Base-by-base conservation (phyloP, 108 stramenopile species). In the Craspedostauros australis region DNA sequence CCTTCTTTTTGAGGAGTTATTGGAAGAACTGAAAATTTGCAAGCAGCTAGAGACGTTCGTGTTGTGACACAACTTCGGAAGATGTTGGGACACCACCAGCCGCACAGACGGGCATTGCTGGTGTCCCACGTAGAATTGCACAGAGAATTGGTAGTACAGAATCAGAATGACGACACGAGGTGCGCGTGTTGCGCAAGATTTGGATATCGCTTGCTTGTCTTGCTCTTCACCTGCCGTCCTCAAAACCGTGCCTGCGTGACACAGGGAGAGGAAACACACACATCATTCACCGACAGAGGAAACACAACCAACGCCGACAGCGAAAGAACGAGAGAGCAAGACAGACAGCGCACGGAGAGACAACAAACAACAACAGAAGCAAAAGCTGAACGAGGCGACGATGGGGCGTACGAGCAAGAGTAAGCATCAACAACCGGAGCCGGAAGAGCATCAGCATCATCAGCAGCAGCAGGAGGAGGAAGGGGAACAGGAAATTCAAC, bases 401-500 rank as follows among this genome's bases (percentile, higher is more conserved):
- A 47, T 58, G 39, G 56, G 47, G 45, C 45, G 32, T 21, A 53
- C 45, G 29, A 50, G 26, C 24, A 43, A 50, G 42, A 26, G 28
- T 34, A 46, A 30, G 23, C 56, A 47, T 18, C 46, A 54, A 14
- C 50, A 50, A 27, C 52, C 45, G 29, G 56, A 30, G 22, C 47
- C 43, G 42, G 26, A 31, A 36, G 52, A 30, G 23, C 56, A 47
- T 18, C 46, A 54, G 15, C 50, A 50, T 22, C 54, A 65, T 18
- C 32, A 31, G 47, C 42, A 50, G 55, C 39, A 43, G 29, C 64
- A n/a, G n/a, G n/a, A n/a, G n/a, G n/a, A n/a, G n/a, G n/a, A n/a
- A n/a, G n/a, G n/a, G n/a, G n/a, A n/a, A n/a, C n/a, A n/a, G n/a
- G n/a, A n/a, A n/a, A n/a, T n/a, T n/a, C n/a, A n/a, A n/a, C n/a